These are phyloP conservation scores for Trematosphaeria pertusa DNA, from an alignment of 2,329 filamentous ascomycete genomes.

Conservation along the genomic window DNA sequence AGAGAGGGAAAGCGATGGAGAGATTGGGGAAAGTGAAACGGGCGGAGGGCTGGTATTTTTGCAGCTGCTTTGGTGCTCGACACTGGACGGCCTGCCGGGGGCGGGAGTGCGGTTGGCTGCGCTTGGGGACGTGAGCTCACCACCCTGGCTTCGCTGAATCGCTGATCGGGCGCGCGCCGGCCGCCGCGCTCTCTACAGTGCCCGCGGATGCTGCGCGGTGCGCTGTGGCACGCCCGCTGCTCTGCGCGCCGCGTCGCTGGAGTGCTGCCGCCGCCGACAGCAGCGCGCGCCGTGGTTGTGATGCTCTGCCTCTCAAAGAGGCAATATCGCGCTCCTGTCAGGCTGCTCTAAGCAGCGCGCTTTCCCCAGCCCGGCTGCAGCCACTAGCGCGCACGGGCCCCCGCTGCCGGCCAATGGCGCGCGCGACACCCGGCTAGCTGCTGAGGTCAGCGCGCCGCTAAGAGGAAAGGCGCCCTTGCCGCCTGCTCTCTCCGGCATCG, in stretches of 20 bases:
- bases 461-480: conserved; percentile 16
- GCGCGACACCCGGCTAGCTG: too few species aligned
- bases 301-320: conserved; percentile 15
- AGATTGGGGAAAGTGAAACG: conserved; percentile 51
- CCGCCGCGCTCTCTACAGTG: neutral
- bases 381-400: neutral
- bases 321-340: conserved; percentile 14
- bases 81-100: conserved; percentile 28
- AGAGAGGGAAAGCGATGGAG: conserved; percentile 50
- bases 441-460: conserved; percentile 14
- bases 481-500: conserved; percentile 25
- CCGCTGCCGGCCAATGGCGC: neutral
- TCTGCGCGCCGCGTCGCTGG: neutral
- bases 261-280: neutral
- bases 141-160: conserved; percentile 40
- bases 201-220: too few species aligned
- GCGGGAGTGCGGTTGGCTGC: conserved; percentile 34
- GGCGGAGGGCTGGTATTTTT: conserved; percentile 46
- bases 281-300: neutral
- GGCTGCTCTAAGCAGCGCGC: conserved; percentile 10
- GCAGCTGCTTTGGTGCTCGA: conserved; percentile 27
- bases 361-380: conserved; percentile 9
- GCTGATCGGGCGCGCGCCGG: conserved; percentile 27
- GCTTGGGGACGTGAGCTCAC: conserved; percentile 25
- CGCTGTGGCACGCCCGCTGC: neutral